These are phyloP conservation scores for Podila epigama DNA, from an alignment of 192 early-diverging fungal genomes.

Conservation along the genomic window DNA sequence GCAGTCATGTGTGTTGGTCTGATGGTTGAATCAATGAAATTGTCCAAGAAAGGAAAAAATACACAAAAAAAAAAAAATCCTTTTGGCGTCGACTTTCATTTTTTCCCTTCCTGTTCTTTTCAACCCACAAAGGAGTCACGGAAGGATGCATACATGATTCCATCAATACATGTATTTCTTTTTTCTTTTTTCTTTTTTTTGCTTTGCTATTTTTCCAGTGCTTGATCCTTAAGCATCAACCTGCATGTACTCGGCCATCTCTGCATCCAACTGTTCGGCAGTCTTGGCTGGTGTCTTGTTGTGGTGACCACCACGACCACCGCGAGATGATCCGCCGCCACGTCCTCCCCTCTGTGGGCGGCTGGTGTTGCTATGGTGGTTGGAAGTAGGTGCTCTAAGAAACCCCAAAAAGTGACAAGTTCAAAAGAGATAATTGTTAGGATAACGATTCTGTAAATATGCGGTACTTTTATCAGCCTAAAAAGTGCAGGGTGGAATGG, in stretches of 20 bases:
- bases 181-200: background rate
- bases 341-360: constrained; percentile 24
- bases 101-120: too few relatives aligned
- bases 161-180: background rate
- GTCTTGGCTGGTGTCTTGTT: constrained; percentile 33
- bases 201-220: background rate
- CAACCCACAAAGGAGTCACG: too few relatives aligned
- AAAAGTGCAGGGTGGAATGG: too few relatives aligned
- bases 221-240: constrained; percentile 24
- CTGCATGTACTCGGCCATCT: constrained; percentile 53
- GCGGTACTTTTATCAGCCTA: too few relatives aligned
- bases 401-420: background rate
- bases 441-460: too few relatives aligned
- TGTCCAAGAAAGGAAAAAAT: too few relatives aligned
- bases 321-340: constrained; percentile 16
- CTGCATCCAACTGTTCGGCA: constrained; percentile 48
- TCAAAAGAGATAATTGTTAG: too few relatives aligned
- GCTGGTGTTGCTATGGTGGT: constrained; percentile 1
- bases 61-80: too few relatives aligned
- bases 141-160: background rate
- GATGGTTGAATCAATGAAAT: too few relatives aligned
- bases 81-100: too few relatives aligned
- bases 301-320: constrained; percentile 26
- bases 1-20: too few relatives aligned
- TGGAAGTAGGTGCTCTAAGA: background rate